Evolutionary conservation across 1,139 yeast genomes (phyloP).

Genomic region (Kurtzmaniella quercitrusa): DNA sequence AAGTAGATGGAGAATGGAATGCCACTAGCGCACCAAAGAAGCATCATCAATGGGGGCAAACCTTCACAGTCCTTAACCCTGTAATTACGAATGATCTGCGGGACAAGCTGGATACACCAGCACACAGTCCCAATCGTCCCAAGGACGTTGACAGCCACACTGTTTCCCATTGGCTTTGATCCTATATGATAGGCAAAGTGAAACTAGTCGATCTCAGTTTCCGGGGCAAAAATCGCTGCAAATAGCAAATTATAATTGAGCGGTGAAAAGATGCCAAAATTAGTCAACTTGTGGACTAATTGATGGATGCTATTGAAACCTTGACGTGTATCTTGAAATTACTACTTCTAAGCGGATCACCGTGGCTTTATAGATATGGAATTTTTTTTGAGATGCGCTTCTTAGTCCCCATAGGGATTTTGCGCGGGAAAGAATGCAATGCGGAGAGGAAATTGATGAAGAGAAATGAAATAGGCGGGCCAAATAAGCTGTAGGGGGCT

Average conservation of each 20-base stretch:
- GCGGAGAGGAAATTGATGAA: not conserved
- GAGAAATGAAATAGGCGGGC: not conserved
- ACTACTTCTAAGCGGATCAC: too few relatives aligned
- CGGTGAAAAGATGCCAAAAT: too few relatives aligned
- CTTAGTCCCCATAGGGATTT: not conserved
- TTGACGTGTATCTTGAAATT: too few relatives aligned
- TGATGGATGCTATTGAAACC: too few relatives aligned
- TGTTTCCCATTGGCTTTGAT: constrained; percentile 20
- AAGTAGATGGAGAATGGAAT: constrained; percentile 83
- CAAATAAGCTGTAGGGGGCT: too few relatives aligned
- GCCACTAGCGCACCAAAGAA: constrained; percentile 80
- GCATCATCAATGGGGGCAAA: constrained; percentile 77
- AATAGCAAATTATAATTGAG: too few relatives aligned
- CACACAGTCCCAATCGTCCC: constrained; percentile 88
- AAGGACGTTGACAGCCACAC: constrained; percentile 64
- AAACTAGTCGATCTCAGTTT: too few relatives aligned
- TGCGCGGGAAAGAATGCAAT: constrained; percentile 1
- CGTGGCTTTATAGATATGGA: not conserved
- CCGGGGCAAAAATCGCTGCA: too few relatives aligned
- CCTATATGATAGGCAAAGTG: too few relatives aligned
- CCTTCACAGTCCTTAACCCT: constrained; percentile 79
- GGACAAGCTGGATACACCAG: constrained; percentile 88
- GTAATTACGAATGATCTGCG: constrained; percentile 76
- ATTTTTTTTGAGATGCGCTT: not conserved
- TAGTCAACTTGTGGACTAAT: too few relatives aligned